Percentiles rank a stretch among this genome's conserved stretches.
These are phyloP conservation scores for Entomortierella beljakovae DNA, from an alignment of 192 early-diverging fungal genomes.

Conservation along the genomic window DNA sequence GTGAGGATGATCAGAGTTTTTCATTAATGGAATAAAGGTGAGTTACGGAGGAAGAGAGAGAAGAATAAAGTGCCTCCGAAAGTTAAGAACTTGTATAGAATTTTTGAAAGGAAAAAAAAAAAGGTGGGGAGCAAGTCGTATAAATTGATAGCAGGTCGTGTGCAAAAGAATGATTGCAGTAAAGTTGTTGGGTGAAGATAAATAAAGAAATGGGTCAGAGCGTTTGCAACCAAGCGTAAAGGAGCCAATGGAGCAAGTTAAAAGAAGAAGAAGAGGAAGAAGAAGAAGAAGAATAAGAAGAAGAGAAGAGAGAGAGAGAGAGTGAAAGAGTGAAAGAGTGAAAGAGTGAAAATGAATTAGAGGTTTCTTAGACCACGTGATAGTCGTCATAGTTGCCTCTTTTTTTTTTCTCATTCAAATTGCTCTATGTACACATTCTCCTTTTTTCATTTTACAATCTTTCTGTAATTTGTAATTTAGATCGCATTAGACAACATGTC, in stretches of 20 bases:
- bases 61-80: neutral
- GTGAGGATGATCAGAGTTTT: conserved; percentile 18
- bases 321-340: neutral
- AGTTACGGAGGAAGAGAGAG: neutral
- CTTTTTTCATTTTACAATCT: neutral
- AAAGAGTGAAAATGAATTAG: too few species aligned
- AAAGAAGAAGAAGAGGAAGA: neutral
- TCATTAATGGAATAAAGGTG: conserved; percentile 22
- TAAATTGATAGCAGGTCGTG: neutral
- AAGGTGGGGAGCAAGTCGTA: neutral
- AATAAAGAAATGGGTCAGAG: neutral
- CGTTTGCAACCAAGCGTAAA: neutral
- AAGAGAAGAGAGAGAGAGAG: neutral
- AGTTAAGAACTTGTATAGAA: too few species aligned
- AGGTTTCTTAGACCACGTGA: neutral
- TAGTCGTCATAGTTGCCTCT: neutral
- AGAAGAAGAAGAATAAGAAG: neutral
- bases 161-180: neutral
- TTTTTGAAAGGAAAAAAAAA: neutral
- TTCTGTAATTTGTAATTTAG: too few species aligned
- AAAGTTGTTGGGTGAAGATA: neutral
- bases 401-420: neutral
- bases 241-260: neutral
- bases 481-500: conserved; percentile 11
- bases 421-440: neutral